Percentiles rank a stretch among this genome's conserved stretches.
phyloP scores from a whole-genome alignment of 225 moss, liverwort and hornwort genomes.

The Thuidium tamariscinum region DNA sequence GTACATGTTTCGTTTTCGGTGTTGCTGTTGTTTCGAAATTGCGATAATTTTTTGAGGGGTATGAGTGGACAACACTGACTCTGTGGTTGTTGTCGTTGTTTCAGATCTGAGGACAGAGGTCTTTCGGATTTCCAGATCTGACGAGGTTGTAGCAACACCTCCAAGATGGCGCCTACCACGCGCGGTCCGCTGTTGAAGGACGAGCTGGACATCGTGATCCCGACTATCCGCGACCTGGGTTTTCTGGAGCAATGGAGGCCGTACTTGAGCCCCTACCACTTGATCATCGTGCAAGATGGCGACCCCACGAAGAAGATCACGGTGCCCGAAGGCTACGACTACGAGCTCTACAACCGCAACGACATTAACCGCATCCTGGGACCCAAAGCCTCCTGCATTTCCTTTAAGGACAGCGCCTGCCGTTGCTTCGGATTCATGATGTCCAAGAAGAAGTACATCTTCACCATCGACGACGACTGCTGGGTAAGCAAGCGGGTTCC shows the following conservation, averaged over 20 bases:
- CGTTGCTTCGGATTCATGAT: constrained; percentile 68
- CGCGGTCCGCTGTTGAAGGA: constrained; percentile 48
- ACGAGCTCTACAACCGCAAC: constrained; percentile 62
- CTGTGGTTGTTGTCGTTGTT: not conserved
- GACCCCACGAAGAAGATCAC: constrained; percentile 44
- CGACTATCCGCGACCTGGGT: constrained; percentile 48
- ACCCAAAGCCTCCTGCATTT: constrained; percentile 51
- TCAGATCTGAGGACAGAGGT: not conserved
- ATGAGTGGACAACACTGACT: not conserved
- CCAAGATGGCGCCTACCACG: constrained; percentile 1
- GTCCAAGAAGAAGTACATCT: constrained; percentile 68
- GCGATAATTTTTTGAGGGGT: not conserved
- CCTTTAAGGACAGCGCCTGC: constrained; percentile 65
- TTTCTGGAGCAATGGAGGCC: constrained; percentile 66
- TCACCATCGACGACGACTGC: constrained; percentile 66
- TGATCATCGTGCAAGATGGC: constrained; percentile 64
- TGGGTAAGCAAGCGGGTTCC: constrained; percentile 7
- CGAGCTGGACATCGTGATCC: constrained; percentile 61
- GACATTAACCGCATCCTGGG: constrained; percentile 63
- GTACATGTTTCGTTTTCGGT: not conserved
- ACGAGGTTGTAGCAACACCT: not conserved
- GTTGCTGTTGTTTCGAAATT: not conserved
- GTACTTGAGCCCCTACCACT: constrained; percentile 49
- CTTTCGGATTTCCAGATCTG: not conserved
- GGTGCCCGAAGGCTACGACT: constrained; percentile 53